A percentile compares a stretch with the other conserved stretches of the same genome.
phyloP scores from a whole-genome alignment of 306 rosid species.

The Datisca glomerata region DNA sequence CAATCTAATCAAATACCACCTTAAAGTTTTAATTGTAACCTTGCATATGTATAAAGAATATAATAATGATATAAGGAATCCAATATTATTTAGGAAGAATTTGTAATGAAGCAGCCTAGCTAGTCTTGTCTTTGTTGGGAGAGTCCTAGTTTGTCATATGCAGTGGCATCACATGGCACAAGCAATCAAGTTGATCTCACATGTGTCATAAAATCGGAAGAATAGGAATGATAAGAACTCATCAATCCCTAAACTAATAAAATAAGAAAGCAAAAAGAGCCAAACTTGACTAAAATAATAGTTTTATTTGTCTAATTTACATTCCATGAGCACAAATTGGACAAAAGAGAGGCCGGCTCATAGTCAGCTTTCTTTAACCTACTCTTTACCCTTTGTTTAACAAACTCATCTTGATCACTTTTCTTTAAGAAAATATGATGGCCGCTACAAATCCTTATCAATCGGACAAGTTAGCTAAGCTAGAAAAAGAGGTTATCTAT shows the following conservation, averaged over 20 bases:
- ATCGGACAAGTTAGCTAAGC: no score
- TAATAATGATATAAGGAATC: no score
- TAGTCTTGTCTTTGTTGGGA: neutral
- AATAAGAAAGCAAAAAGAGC: conserved; percentile 14
- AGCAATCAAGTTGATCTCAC: conserved; percentile 13
- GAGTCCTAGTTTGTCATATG: conserved; percentile 17
- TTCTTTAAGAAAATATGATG: conserved; percentile 7
- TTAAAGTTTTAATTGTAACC: no score
- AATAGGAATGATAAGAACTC: conserved; percentile 22
- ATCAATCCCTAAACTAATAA: conserved; percentile 25
- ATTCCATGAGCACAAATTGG: conserved; percentile 41
- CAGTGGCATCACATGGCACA: conserved; percentile 29
- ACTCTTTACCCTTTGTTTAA: conserved; percentile 29
- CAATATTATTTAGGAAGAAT: no score
- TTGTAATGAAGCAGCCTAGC: neutral
- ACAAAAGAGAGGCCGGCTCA: conserved; percentile 89
- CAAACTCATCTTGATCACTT: conserved; percentile 15
- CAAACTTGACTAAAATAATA: conserved; percentile 23
- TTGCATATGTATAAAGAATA: no score
- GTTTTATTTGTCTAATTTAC: conserved; percentile 24
- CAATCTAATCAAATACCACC: no score
- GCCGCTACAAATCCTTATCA: no score
- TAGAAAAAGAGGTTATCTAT: no score
- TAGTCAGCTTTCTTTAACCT: conserved; percentile 70
- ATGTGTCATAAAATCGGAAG: conserved; percentile 17